A percentile compares a stretch with the other conserved stretches of the same genome.
These are phyloP conservation scores for Beta lomatogona DNA, from an alignment of 179 eudicot genomes.

Conservation along the genomic window DNA sequence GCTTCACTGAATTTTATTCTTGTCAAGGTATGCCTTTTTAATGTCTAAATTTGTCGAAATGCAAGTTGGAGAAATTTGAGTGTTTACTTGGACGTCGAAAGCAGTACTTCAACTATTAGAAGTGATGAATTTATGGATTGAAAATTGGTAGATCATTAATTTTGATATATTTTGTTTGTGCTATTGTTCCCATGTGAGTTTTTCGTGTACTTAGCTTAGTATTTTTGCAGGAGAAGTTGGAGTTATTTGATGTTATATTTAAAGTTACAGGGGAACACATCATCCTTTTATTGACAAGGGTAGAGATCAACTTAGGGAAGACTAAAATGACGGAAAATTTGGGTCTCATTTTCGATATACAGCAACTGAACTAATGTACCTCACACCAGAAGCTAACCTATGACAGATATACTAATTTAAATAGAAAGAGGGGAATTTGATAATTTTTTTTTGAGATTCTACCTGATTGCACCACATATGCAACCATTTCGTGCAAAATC, in stretches of 20 bases:
- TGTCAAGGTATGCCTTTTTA: conserved; percentile 60
- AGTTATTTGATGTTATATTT: not conserved
- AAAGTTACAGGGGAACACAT: not conserved
- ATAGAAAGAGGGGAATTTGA: no score
- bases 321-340: no score
- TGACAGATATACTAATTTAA: no score
- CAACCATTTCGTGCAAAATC: no score
- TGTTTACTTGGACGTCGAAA: not conserved
- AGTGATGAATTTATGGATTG: not conserved
- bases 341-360: no score
- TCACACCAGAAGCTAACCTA: no score
- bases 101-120: not conserved
- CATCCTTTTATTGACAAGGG: no score
- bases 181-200: not conserved
- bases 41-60: conserved; percentile 2
- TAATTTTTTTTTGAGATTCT: no score
- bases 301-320: no score
- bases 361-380: no score
- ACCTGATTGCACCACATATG: no score
- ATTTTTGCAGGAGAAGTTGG: not conserved
- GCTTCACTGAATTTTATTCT: conserved; percentile 77
- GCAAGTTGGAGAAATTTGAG: not conserved
- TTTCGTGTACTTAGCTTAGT: not conserved
- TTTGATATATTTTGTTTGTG: not conserved
- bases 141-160: not conserved